Base-by-base conservation (phyloP, 805 yeast genomes). In the Wickerhamomyces xylosicus region DNA sequence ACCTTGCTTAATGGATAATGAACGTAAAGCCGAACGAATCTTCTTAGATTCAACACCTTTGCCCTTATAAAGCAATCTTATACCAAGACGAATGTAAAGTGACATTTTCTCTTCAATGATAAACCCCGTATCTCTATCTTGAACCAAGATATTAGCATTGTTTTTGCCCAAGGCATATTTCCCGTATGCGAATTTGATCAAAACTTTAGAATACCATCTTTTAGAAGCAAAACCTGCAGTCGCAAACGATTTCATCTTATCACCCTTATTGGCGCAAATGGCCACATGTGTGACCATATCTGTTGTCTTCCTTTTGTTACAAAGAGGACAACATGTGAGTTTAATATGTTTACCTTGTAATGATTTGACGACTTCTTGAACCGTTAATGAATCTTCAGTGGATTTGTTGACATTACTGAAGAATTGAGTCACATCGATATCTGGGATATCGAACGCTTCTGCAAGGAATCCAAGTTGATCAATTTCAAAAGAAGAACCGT, bases 61-160 rank as follows among this genome's bases (percentile, higher is more conserved):
- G 2, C 95, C 90, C 49, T 79, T 76, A 59, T 90, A 90, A 2
- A 90, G 63, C 34, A 90, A 60, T 34, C 96, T 60, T 38, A 90
- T 90, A 0, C 97, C 98, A 29, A 92, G 55, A 36, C 96, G 67
- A 10, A 92, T 92, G 50, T 85, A 85, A 2, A 84, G 75, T 41
- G 89, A 79, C 84, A 92, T 90, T 51, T 86, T 86, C 52, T 90
- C 98, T 56, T 90, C 97, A 53, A 83, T 59, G n/a, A 90, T 76
- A 35, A 85, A 71, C 0, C 98, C 98, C 0, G 96, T 80, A 15
- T 72, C 66, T 44, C 98, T 68, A 56, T 92, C 97, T 57, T 92
- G 97, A 2, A 90, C 97, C 37, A 92, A 64, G 22, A 92, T 90
- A 53, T 90, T 90, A 9, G 97, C 98, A 36, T 94, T 86, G 54